Percentiles rank a stretch among this genome's conserved stretches.
Evolutionary conservation across 2,329 filamentous ascomycete species (phyloP).

Genomic region (Didymella keratinophila): DNA sequence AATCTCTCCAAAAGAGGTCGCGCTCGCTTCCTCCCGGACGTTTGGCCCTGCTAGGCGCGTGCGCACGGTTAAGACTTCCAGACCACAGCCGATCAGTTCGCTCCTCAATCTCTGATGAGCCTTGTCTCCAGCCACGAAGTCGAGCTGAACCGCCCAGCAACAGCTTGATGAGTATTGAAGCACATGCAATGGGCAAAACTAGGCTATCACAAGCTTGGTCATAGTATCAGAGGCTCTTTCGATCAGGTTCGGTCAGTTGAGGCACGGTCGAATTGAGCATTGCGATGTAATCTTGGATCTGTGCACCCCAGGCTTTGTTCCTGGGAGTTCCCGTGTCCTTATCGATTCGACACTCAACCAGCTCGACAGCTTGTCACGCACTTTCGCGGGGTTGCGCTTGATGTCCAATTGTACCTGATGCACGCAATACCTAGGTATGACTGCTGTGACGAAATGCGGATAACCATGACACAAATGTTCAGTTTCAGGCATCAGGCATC

Average conservation of each 20-base stretch:
- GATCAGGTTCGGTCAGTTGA: not conserved
- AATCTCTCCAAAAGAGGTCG: slow-evolving; percentile 42
- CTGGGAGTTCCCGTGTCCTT: not conserved
- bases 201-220: not conserved
- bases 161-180: slow-evolving; percentile 21
- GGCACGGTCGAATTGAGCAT: not conserved
- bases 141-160: slow-evolving; percentile 28
- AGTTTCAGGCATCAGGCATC: slow-evolving; percentile 28
- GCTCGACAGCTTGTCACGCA: not conserved
- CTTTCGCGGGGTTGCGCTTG: not conserved
- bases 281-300: slow-evolving; percentile 3
- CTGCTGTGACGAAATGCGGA: slow-evolving; percentile 13
- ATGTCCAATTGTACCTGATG: not conserved
- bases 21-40: slow-evolving; percentile 52
- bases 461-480: slow-evolving; percentile 21
- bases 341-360: not conserved
- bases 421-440: not conserved
- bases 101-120: slow-evolving; percentile 24
- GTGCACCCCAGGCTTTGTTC: slow-evolving; percentile 2
- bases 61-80: slow-evolving; percentile 38
- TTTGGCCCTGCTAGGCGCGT: slow-evolving; percentile 48
- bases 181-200: slow-evolving; percentile 1
- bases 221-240: not conserved
- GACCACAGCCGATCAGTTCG: slow-evolving; percentile 29
- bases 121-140: slow-evolving; percentile 35